Percentiles rank a stretch among this genome's conserved stretches.
Conservation (phyloP, 2,329 filamentous ascomycete genomes). For the Diaporthe citri region DNA sequence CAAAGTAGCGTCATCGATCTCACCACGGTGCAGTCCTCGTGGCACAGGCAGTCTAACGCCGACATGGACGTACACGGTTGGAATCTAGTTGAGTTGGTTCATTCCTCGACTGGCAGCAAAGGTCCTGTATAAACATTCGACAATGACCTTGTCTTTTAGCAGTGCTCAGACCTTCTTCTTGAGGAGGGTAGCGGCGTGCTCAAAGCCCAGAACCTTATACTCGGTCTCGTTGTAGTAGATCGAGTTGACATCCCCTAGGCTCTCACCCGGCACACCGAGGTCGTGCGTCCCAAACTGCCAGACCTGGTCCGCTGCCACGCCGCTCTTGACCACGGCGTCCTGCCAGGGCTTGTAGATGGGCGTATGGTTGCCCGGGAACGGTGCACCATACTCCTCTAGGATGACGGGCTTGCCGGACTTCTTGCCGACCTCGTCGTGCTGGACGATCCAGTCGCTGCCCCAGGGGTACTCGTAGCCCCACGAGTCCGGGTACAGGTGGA, state of each 20-base stretch:
- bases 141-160: background rate
- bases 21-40: background rate
- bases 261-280: slow-evolving; percentile 29
- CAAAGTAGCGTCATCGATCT: too few relatives aligned
- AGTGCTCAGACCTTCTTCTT: slow-evolving; percentile 28
- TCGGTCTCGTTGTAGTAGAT: slow-evolving; percentile 38
- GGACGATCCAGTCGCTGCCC: slow-evolving; percentile 38
- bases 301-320: slow-evolving; percentile 39
- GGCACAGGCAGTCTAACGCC: background rate
- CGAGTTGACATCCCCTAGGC: slow-evolving; percentile 33
- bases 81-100: background rate
- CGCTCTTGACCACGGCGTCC: slow-evolving; percentile 37
- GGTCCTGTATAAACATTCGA: background rate
- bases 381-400: slow-evolving; percentile 40
- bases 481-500: slow-evolving; percentile 54
- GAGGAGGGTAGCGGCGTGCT: slow-evolving; percentile 36
- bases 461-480: slow-evolving; percentile 39
- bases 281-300: slow-evolving; percentile 40
- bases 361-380: slow-evolving; percentile 36
- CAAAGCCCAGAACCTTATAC: slow-evolving; percentile 31
- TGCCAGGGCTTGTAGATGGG: slow-evolving; percentile 39
- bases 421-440: slow-evolving; percentile 36
- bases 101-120: background rate
- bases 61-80: background rate
- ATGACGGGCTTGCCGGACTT: slow-evolving; percentile 38